These are phyloP conservation scores for Ensete ventricosum DNA, from an alignment of 176 grass and related monocot genomes.

Conservation along the genomic window DNA sequence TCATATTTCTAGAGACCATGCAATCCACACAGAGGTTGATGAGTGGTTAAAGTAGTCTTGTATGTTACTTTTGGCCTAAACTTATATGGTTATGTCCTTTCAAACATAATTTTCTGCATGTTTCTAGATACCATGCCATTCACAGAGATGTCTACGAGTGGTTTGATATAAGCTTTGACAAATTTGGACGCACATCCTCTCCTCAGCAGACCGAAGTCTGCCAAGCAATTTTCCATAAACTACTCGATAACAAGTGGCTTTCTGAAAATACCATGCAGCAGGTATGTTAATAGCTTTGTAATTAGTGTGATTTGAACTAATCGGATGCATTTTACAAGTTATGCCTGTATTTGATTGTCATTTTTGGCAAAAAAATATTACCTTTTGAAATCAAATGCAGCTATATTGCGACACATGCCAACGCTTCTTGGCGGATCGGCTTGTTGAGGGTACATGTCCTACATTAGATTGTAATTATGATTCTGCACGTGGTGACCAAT, in stretches of 20 bases:
- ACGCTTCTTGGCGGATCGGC: slow-evolving; percentile 85
- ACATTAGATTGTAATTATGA: slow-evolving; percentile 67
- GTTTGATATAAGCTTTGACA: slow-evolving; percentile 97
- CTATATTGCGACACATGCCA: slow-evolving; percentile 78
- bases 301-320: neutral
- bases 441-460: slow-evolving; percentile 84
- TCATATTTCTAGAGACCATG: no score
- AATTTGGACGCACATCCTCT: slow-evolving; percentile 78
- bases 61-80: neutral
- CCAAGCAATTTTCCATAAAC: slow-evolving; percentile 80
- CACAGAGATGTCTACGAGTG: slow-evolving; percentile 83
- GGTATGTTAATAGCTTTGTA: slow-evolving; percentile 21
- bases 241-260: slow-evolving; percentile 92
- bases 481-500: slow-evolving; percentile 79
- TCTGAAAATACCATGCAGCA: slow-evolving; percentile 95
- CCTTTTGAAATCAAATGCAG: slow-evolving; percentile 26
- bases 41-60: neutral
- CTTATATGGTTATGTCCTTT: slow-evolving; percentile 3
- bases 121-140: slow-evolving; percentile 73
- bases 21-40: no score
- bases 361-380: slow-evolving; percentile 11
- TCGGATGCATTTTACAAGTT: neutral
- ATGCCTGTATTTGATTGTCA: neutral
- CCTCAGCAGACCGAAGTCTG: slow-evolving; percentile 84
- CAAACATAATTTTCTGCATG: slow-evolving; percentile 19